Evolutionary conservation across 441 rosid species (phyloP).

Genomic region (Croton laevigatus): DNA sequence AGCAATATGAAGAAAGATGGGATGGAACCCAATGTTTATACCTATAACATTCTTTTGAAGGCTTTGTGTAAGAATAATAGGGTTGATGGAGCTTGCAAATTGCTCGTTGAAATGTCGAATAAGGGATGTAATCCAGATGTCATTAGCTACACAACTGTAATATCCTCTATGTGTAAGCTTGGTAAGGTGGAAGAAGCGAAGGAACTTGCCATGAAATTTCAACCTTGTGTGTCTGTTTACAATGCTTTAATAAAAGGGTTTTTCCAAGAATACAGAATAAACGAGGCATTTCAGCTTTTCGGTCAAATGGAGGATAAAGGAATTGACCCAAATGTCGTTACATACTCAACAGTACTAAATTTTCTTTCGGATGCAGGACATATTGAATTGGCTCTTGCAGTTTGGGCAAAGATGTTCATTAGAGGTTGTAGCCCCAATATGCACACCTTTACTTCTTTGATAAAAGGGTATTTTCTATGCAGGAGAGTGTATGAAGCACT

Average conservation of each 20-base stretch:
- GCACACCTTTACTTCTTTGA: slow-evolving; percentile 61
- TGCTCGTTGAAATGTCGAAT: slow-evolving; percentile 70
- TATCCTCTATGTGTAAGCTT: slow-evolving; percentile 70
- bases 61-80: slow-evolving; percentile 82
- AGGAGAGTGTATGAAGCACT: slow-evolving; percentile 54
- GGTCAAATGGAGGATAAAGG: slow-evolving; percentile 51
- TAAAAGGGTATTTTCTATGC: slow-evolving; percentile 61
- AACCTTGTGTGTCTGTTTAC: slow-evolving; percentile 52
- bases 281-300: slow-evolving; percentile 51
- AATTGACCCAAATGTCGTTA: slow-evolving; percentile 59
- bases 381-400: slow-evolving; percentile 54
- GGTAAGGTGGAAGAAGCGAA: slow-evolving; percentile 70
- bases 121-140: slow-evolving; percentile 68
- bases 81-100: slow-evolving; percentile 68
- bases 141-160: slow-evolving; percentile 71
- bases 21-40: slow-evolving; percentile 73
- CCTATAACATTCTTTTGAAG: slow-evolving; percentile 76
- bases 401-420: slow-evolving; percentile 61
- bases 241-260: slow-evolving; percentile 72
- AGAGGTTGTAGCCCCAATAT: slow-evolving; percentile 70
- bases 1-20: slow-evolving; percentile 83
- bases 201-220: slow-evolving; percentile 51
- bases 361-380: slow-evolving; percentile 47
- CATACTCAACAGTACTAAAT: slow-evolving; percentile 67
- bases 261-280: slow-evolving; percentile 44